Base-by-base conservation (phyloP, 2,329 filamentous ascomycete genomes). In the Aspergillus eucalypticola region DNA sequence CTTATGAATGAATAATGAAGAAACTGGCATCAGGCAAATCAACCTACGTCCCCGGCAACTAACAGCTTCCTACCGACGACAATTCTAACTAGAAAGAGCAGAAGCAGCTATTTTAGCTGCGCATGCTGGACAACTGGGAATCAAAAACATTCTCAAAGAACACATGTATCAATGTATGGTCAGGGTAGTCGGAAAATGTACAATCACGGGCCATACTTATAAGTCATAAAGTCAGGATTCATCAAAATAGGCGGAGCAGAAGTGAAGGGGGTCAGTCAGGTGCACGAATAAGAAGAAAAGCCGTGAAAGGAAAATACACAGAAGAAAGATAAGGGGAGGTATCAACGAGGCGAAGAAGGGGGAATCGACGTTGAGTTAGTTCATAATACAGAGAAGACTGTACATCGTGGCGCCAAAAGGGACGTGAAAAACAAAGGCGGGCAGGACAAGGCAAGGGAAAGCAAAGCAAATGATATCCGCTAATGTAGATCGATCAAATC, bases 321-420 rank as follows among this genome's bases (percentile, higher is more conserved):
- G n/a, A 35, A 35, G 41, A 61, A 41, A 59, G 61, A 44, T 5
- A 67, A 60, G 46, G 29, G 58, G 69, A 68, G 46, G 64, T 66
- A 66, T 74, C 62, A 60, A 62, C 53, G 46, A 56, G 58, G 35
- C 19, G 54, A 61, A 57, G 19, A 50, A 61, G 53, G 63, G 59
- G 61, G 62, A 68, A 67, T 69, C 66, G 62, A 67, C 66, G 63
- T 69, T 54, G 60, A 67, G 62, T 58, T 67, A 67, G 62, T 58
- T 69, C 67, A 69, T 69, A 63, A 69, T 66, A 68, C 64, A 68
- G 58, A 58, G 44, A 57, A 60, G 57, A 57, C 60, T 64, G 57
- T 62, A 66, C 60, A 63, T 67, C 61, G 59, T 61, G 53, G 61
- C 58, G 56, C 53, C 53, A 57, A 60, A 38, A 60, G 48, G 54